Evolutionary conservation across 306 rosid species (phyloP).

Genomic region (Lathyrus aphaca): DNA sequence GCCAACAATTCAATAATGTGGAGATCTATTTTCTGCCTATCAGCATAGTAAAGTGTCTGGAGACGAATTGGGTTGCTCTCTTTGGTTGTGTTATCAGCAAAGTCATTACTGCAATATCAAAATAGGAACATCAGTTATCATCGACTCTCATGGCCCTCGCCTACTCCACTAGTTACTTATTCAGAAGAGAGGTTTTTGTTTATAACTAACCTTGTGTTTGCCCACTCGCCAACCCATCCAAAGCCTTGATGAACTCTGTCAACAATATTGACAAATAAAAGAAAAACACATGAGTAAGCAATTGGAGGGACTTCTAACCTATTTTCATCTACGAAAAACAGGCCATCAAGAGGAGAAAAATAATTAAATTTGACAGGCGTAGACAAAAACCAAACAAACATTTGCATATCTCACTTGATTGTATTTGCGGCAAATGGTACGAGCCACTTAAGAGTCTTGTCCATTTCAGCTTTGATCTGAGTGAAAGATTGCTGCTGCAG

Average conservation of each 20-base stretch:
- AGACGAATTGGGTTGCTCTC: constrained; percentile 64
- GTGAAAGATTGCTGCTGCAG: constrained; percentile 68
- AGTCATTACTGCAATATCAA: constrained; percentile 59
- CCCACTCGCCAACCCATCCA: constrained; percentile 99
- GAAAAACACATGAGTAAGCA: constrained; percentile 27
- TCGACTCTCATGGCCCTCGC: constrained; percentile 1
- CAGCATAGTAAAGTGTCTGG: constrained; percentile 83
- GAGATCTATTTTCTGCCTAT: constrained; percentile 69
- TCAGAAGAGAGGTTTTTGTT: constrained; percentile 15
- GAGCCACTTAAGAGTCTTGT: constrained; percentile 79
- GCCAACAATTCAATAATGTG: constrained; percentile 71
- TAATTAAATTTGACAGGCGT: background rate
- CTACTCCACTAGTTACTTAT: constrained; percentile 2
- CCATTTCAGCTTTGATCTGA: constrained; percentile 72
- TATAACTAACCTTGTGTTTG: constrained; percentile 69
- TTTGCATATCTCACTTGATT: constrained; percentile 60
- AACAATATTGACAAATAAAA: constrained; percentile 34
- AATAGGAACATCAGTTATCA: constrained; percentile 22
- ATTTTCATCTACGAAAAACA: constrained; percentile 13
- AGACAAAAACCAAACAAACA: constrained; percentile 14
- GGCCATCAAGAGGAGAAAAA: background rate
- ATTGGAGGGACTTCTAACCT: background rate
- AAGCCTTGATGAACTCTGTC: constrained; percentile 94
- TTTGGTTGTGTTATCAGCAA: constrained; percentile 48
- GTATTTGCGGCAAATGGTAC: constrained; percentile 83